Evolutionary conservation across 805 yeast genomes (phyloP).

Genomic region (Naumovozyma dairenensis): DNA sequence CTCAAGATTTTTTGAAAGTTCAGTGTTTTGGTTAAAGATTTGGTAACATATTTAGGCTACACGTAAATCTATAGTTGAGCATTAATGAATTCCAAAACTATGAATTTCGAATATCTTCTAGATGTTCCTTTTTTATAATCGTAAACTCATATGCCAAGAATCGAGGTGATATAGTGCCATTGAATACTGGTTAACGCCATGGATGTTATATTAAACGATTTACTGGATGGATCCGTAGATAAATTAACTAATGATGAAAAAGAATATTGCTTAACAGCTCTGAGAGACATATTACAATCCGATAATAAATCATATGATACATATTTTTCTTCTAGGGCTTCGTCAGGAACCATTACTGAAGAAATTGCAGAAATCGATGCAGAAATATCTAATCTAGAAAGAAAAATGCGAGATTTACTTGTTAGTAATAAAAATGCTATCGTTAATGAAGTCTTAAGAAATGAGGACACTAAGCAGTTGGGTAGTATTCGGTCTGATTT

Average conservation of each 20-base stretch:
- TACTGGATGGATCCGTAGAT: constrained; percentile 26
- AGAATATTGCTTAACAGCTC: constrained; percentile 27
- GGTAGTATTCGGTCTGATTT: constrained; percentile 15
- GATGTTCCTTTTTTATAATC: too few relatives aligned
- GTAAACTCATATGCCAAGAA: too few relatives aligned
- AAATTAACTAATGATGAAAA: constrained; percentile 16
- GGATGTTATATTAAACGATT: constrained; percentile 30
- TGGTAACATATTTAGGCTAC: too few relatives aligned
- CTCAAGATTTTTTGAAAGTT: neutral
- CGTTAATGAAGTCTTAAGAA: constrained; percentile 37
- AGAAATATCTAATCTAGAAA: constrained; percentile 39
- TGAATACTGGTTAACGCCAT: constrained; percentile 5
- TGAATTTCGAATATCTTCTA: too few relatives aligned
- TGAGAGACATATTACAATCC: constrained; percentile 37
- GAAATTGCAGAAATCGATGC: constrained; percentile 69
- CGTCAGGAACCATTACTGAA: constrained; percentile 36
- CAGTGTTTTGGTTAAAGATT: too few relatives aligned
- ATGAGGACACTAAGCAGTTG: constrained; percentile 6
- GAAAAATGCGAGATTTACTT: constrained; percentile 33
- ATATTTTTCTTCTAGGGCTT: constrained; percentile 34
- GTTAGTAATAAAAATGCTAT: constrained; percentile 28
- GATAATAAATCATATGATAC: constrained; percentile 37
- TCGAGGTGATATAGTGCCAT: too few relatives aligned
- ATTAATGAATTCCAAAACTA: too few relatives aligned
- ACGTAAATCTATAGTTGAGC: too few relatives aligned